phyloP scores from a whole-genome alignment of 1,284 basidiomycete genomes.

The Apiotrichum laibachii region DNA sequence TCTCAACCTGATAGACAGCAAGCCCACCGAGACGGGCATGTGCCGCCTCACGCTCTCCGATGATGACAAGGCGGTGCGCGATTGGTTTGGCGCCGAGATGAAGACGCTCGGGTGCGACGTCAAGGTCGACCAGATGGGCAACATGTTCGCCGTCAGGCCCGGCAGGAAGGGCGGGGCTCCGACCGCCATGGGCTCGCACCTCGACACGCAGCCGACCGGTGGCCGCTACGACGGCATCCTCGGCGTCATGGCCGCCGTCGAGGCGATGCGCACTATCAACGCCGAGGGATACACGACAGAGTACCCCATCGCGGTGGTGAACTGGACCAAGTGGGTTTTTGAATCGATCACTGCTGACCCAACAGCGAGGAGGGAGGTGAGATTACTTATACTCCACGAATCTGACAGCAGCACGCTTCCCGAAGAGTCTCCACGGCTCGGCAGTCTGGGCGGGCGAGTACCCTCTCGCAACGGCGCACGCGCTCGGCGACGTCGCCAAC shows the following conservation, averaged over 20 bases:
- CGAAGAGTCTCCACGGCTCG: constrained; percentile 17
- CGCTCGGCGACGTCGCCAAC: constrained; percentile 16
- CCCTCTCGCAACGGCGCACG: constrained; percentile 8
- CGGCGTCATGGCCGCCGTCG: constrained; percentile 29
- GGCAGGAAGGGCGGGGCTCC: constrained; percentile 27
- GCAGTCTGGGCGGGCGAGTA: constrained; percentile 27
- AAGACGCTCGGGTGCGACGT: constrained; percentile 36
- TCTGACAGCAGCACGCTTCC: constrained; percentile 14
- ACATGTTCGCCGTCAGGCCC: constrained; percentile 38
- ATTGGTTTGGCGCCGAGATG: constrained; percentile 39
- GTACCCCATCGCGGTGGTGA: constrained; percentile 23
- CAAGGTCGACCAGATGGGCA: constrained; percentile 40
- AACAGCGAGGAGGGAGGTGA: neutral
- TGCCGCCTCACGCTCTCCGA: constrained; percentile 33
- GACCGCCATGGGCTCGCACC: constrained; percentile 35
- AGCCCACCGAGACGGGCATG: constrained; percentile 20
- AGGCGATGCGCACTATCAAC: constrained; percentile 25
- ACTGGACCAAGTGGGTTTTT: constrained; percentile 28
- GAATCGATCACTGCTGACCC: neutral
- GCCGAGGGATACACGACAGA: constrained; percentile 17
- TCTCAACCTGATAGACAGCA: constrained; percentile 1
- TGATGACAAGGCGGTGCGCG: constrained; percentile 35
- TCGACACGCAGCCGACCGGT: constrained; percentile 38
- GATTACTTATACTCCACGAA: neutral
- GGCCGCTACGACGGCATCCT: constrained; percentile 40